These are phyloP conservation scores for Myrica gale DNA, from an alignment of 306 rosid species.

Conservation along the genomic window DNA sequence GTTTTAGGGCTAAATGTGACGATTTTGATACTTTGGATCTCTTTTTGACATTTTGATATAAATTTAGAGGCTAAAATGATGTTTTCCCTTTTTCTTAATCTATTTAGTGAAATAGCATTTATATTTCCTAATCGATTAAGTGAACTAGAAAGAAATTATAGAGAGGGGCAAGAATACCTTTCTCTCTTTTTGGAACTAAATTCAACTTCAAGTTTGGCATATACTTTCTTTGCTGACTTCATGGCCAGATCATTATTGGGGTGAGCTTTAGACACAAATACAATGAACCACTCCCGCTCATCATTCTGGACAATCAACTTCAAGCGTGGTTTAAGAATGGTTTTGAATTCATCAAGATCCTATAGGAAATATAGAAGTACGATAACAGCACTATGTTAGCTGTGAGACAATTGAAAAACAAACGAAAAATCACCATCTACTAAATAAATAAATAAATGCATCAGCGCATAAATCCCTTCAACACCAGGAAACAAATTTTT, in stretches of 20 bases:
- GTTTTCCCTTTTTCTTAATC: background rate
- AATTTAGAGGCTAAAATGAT: too few relatives aligned
- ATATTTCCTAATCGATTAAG: too few relatives aligned
- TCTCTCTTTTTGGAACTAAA: slow-evolving; percentile 93
- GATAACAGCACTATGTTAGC: slow-evolving; percentile 24
- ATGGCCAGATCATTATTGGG: slow-evolving; percentile 85
- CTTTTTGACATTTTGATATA: too few relatives aligned
- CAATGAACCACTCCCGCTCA: slow-evolving; percentile 96
- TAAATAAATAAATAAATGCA: background rate
- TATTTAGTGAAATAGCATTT: background rate
- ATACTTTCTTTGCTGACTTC: slow-evolving; percentile 84
- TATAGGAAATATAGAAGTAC: slow-evolving; percentile 35
- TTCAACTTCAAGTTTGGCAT: slow-evolving; percentile 91
- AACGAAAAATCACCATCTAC: slow-evolving; percentile 1
- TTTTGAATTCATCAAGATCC: slow-evolving; percentile 98
- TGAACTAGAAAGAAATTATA: background rate
- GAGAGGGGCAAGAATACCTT: slow-evolving; percentile 53
- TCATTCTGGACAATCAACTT: slow-evolving; percentile 96
- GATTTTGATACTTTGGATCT: too few relatives aligned
- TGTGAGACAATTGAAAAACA: slow-evolving; percentile 22
- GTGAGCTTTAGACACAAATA: slow-evolving; percentile 86
- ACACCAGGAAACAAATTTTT: background rate
- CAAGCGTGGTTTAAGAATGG: slow-evolving; percentile 95
- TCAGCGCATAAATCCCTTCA: background rate
- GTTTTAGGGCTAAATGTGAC: too few relatives aligned